A percentile compares a stretch with the other conserved stretches of the same genome.
These are phyloP conservation scores for Vaccinium macrocarpon DNA, from an alignment of 148 eudicot species.

Conservation along the genomic window DNA sequence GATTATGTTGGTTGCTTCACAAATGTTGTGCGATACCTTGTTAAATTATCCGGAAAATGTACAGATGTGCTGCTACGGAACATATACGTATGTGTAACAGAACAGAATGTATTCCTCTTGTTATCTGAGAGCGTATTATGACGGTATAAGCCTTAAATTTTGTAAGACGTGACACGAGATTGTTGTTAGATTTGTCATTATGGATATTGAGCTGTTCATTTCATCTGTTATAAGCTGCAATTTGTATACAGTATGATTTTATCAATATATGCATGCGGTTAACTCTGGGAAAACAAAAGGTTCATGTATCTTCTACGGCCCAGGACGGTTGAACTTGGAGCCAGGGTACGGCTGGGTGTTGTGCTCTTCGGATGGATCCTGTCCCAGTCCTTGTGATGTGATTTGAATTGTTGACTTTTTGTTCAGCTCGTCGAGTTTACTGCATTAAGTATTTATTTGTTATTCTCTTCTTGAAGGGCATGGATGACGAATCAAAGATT, in stretches of 20 bases:
- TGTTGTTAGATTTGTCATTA: not conserved
- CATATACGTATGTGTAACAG: not conserved
- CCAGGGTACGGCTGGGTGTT: not conserved
- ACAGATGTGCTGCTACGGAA: not conserved
- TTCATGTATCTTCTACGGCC: not conserved
- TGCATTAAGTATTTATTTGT: too few species aligned
- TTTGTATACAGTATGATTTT: too few species aligned
- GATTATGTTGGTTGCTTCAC: not conserved
- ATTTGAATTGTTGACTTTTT: not conserved
- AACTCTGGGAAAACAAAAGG: too few species aligned
- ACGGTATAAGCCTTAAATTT: not conserved
- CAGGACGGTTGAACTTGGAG: not conserved
- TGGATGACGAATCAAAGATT: too few species aligned
- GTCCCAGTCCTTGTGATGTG: not conserved
- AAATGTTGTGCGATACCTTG: not conserved
- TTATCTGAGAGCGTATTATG: not conserved
- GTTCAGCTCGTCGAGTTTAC: not conserved
- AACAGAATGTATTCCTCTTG: not conserved
- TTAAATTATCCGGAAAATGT: not conserved
- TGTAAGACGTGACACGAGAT: not conserved
- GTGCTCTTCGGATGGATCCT: not conserved
- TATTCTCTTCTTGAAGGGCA: too few species aligned
- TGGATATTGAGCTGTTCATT: not conserved
- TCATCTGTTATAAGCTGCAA: not conserved
- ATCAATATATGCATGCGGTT: too few species aligned